Base-by-base conservation (phyloP, 2,329 filamentous ascomycete genomes). In the Cryphonectria naterciae region DNA sequence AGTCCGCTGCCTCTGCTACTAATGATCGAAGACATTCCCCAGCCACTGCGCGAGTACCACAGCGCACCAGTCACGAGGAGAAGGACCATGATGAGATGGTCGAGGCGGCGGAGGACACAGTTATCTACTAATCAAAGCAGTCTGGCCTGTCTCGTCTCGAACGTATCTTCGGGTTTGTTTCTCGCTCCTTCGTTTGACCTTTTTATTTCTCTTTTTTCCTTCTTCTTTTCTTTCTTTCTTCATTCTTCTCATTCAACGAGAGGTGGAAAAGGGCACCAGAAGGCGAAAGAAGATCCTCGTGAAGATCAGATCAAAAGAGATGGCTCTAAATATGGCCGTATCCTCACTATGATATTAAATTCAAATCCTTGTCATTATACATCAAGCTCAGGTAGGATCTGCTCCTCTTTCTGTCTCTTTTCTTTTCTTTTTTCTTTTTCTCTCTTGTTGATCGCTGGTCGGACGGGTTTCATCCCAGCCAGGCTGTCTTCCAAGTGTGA, bases 41-140 rank as follows among this genome's bases (percentile, higher is more conserved):
- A n/a, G n/a, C 67, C 41, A 60, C 60, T 65, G 43, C 32, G 58
- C 71, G 76, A 68, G 75, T 75, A 65, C 74, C 74, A 70, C 68
- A 76, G 68, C 75, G 73, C 69, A 80, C 77, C 72, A 73, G 68
- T 61, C 70, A 67, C 25, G 70, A 71, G 67, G 80, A 83, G 70
- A 84, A 81, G 77, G 85, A 84, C 71, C 78, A 87, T 75, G 86
- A 92, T 72, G 92, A 95, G 76, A 86, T 97, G 74, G 90, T 96
- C 68, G 92, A 94, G 80, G 93, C 92, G 68, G 93, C 94, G 72
- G 94, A 98, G 83, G 94, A 97, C 77, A 94, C 92, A 76, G 93
- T 97, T 68, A 95, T 97, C 72, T 97, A 97, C 83, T 97, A 83
- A 87, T 25, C 61, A 43, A 62, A 52, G 60, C 65, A 56, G 58